A percentile compares a stretch with the other conserved stretches of the same genome.
Conservation (phyloP, 2,329 filamentous ascomycete species). For the Amauroascus verrucosus region DNA sequence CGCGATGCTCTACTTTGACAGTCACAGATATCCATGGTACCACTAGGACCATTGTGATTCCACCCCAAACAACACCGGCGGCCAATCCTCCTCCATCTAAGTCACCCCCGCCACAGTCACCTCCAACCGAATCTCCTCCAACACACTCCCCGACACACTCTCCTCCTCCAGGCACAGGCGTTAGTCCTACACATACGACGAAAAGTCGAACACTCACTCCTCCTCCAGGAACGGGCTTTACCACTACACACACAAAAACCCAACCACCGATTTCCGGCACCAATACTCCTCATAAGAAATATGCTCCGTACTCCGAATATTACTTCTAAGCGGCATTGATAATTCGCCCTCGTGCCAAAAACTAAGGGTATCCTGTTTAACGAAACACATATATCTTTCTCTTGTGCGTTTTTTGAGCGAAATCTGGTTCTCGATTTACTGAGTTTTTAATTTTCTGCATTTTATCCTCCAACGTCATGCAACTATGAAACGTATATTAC, state of each 20-base stretch:
- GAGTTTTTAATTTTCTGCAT: background rate
- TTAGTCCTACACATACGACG: background rate
- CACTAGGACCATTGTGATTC: slow-evolving; percentile 24
- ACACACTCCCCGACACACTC: slow-evolving; percentile 3
- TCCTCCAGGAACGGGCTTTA: slow-evolving; percentile 8
- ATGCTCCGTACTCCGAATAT: slow-evolving; percentile 1
- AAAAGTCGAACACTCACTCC: slow-evolving; percentile 12
- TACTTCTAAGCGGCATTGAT: background rate
- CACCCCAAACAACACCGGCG: slow-evolving; percentile 9
- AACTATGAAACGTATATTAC: background rate
- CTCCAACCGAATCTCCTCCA: slow-evolving; percentile 16
- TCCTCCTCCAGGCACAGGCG: no score
- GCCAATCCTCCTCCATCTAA: background rate
- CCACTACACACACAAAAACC: slow-evolving; percentile 1
- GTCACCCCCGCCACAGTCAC: background rate
- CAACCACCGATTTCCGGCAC: slow-evolving; percentile 6
- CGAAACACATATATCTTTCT: background rate
- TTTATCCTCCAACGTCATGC: background rate
- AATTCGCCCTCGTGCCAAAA: background rate
- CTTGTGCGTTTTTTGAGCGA: background rate
- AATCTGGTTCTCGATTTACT: background rate
- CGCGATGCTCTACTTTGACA: slow-evolving; percentile 23
- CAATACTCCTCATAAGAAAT: slow-evolving; percentile 9
- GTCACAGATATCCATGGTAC: slow-evolving; percentile 21
- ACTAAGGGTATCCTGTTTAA: background rate